phyloP scores from a whole-genome alignment of 768 basidiomycete genomes.

The Tylopilus intermedius region DNA sequence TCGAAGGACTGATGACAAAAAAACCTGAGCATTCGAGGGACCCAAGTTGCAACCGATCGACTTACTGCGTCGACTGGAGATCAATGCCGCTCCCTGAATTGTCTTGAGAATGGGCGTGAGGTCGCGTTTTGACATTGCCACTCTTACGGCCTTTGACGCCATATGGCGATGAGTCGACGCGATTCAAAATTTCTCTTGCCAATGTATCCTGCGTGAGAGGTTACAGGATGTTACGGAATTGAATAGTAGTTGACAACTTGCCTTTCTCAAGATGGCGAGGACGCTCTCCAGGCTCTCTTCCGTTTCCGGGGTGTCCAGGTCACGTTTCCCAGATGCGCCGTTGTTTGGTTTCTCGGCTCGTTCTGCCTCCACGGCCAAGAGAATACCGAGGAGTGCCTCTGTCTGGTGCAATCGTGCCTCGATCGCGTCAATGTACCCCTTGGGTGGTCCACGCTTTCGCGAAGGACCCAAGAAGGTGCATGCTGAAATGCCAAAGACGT shows the following conservation, averaged over 20 bases:
- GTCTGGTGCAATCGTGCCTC: slow-evolving; percentile 88
- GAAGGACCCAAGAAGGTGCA: slow-evolving; percentile 79
- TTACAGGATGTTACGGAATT: background rate
- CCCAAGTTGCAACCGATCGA: slow-evolving; percentile 3
- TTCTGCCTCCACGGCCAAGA: slow-evolving; percentile 47
- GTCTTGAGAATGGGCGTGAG: slow-evolving; percentile 20
- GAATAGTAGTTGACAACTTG: slow-evolving; percentile 18
- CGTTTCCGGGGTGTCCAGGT: slow-evolving; percentile 4
- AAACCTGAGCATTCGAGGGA: background rate
- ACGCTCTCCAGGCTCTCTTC: slow-evolving; percentile 29
- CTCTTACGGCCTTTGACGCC: slow-evolving; percentile 66
- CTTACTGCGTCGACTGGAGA: slow-evolving; percentile 61
- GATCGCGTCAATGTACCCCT: slow-evolving; percentile 92
- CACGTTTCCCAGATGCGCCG: slow-evolving; percentile 31
- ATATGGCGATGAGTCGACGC: slow-evolving; percentile 78
- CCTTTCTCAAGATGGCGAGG: slow-evolving; percentile 49
- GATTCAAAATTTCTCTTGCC: slow-evolving; percentile 73
- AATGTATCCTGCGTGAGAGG: slow-evolving; percentile 56
- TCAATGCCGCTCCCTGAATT: slow-evolving; percentile 28
- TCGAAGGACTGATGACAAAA: slow-evolving; percentile 56
- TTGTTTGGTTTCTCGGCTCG: slow-evolving; percentile 14
- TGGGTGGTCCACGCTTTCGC: slow-evolving; percentile 82
- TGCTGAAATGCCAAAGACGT: slow-evolving; percentile 35
- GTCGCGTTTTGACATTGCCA: slow-evolving; percentile 30
- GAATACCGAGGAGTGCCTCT: slow-evolving; percentile 81